phyloP scores from a whole-genome alignment of 225 moss, liverwort and hornwort genomes.

The Climacium dendroides region DNA sequence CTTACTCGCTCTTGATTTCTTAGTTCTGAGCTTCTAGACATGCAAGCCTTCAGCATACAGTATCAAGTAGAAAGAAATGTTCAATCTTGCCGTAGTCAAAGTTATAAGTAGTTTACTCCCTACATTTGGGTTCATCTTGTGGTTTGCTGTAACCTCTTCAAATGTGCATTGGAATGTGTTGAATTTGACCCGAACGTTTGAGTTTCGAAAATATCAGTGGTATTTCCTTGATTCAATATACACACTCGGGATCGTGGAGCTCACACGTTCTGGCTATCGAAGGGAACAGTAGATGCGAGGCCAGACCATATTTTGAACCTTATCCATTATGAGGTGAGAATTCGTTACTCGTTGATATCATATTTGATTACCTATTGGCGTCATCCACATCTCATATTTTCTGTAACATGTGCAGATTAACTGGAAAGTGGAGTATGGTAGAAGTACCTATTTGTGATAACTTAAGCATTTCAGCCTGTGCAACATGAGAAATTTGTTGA shows the following conservation, averaged over 20 bases:
- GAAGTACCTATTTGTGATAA: no score
- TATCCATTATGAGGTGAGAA: constrained; percentile 79
- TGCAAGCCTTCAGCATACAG: not conserved
- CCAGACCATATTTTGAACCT: constrained; percentile 79
- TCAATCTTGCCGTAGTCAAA: not conserved
- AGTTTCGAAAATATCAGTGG: not conserved
- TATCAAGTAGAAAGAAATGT: not conserved
- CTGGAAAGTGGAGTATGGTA: not conserved
- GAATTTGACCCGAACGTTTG: not conserved
- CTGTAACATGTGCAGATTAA: not conserved
- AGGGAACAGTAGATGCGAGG: constrained; percentile 66
- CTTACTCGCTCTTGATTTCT: not conserved
- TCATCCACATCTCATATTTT: not conserved
- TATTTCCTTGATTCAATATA: constrained; percentile 48
- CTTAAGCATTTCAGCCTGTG: no score
- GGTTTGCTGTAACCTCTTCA: not conserved
- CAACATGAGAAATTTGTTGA: no score
- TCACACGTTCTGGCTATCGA: constrained; percentile 65
- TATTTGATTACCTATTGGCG: not conserved
- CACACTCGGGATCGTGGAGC: constrained; percentile 83
- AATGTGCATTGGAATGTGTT: not conserved
- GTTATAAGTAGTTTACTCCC: not conserved
- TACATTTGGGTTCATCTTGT: not conserved
- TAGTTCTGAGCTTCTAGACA: not conserved
- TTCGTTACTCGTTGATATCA: not conserved